Conservation (phyloP, 768 basidiomycete genomes). For the Gloeostereum incarnatum region DNA sequence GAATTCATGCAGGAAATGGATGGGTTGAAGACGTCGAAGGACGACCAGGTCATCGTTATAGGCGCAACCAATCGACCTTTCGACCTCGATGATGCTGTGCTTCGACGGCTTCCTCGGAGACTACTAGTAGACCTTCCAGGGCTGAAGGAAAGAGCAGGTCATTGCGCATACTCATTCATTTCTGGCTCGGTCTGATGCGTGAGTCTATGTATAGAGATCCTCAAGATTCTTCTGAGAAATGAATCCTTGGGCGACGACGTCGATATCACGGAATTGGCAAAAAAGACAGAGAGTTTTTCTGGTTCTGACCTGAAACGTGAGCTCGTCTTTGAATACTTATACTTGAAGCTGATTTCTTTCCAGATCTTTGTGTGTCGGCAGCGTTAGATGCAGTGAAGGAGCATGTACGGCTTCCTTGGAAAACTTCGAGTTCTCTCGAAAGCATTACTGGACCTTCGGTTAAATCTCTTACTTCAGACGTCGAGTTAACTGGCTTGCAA, state of each 20-base stretch:
- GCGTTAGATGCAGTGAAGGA: conserved; percentile 91
- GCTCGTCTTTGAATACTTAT: conserved; percentile 17
- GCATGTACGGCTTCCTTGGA: conserved; percentile 74
- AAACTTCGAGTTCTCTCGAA: too few species aligned
- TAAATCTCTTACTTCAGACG: conserved; percentile 4
- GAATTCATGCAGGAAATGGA: conserved; percentile 99
- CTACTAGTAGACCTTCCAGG: conserved; percentile 86
- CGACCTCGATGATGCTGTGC: conserved; percentile 85
- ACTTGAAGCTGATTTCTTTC: conserved; percentile 4
- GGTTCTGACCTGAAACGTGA: conserved; percentile 92
- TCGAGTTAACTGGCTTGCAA: background rate
- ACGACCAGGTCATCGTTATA: conserved; percentile 81
- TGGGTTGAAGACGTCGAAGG: conserved; percentile 71
- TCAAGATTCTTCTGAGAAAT: conserved; percentile 80
- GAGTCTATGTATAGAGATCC: conserved; percentile 65
- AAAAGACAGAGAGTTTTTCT: conserved; percentile 78
- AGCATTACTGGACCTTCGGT: too few species aligned
- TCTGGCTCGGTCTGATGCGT: conserved; percentile 1
- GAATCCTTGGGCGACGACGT: conserved; percentile 63
- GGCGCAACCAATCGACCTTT: conserved; percentile 93
- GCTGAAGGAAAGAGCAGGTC: conserved; percentile 77
- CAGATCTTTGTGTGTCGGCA: conserved; percentile 89
- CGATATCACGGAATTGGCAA: conserved; percentile 49
- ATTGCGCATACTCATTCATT: conserved; percentile 10
- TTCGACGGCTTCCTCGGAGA: conserved; percentile 80